Evolutionary conservation across 257 asterid species (phyloP), one percentile per base, ranked within the genome.

Genomic region (Jaltomata sinuosa): DNA sequence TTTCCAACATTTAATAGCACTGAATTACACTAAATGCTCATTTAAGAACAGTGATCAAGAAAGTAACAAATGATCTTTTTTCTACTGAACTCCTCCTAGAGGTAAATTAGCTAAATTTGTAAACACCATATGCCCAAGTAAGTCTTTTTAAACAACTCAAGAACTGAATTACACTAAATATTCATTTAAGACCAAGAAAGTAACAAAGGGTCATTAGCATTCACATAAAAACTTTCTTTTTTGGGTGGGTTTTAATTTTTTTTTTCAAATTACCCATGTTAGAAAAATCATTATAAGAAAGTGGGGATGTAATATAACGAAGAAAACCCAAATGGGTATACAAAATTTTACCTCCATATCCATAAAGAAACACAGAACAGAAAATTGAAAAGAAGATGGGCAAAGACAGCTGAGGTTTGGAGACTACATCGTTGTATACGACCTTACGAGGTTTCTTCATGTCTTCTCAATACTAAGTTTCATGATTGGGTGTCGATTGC

Each of bases 331-430:
- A 76, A 11, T 25, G 50, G 68, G 65, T 11, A 57, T 3, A 77
- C 25, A 40, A 52, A 82, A 29, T 42, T n/a, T 76, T 87, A 96
- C 98, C 96, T 92, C 89, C 92, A 69, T 90, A 92, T 40, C 94
- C 94, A 50, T 93, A 86, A 84, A 45, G 91, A 85, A 92, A 88
- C 83, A 84, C 84, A 68, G 96, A 87, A 84, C 91, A 92, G 10
- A 95, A 93, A 82, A 93, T 79, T 9, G 95, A 89, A 85, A 91
- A 89, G 86, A 93, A 88, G 25, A 93, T 86, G 6, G 93, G 91
- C 61, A 89, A 59, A 31, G 94, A 91, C 9, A 91, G 91, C 86
- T 89, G 85, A 82, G 85, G 59, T 52, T 82, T 84, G 54, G 84
- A 87, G 31, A 57, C 72, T 45, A 79, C 47, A 83, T 90, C 84